Percentiles rank a stretch among this genome's conserved stretches.
phyloP scores from a whole-genome alignment of 208 protist genomes.

The Leishmania mexicana region DNA sequence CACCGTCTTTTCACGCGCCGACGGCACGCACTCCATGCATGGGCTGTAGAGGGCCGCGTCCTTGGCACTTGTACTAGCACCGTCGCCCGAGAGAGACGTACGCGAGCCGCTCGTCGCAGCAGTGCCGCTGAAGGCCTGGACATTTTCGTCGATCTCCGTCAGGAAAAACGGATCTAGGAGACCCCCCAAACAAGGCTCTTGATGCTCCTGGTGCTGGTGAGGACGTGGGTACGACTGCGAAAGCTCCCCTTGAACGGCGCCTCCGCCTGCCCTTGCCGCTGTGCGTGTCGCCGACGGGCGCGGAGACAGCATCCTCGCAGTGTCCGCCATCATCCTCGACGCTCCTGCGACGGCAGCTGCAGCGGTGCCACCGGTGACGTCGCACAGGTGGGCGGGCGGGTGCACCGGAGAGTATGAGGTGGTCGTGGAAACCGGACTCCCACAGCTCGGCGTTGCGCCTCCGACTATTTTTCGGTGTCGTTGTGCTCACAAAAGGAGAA shows the following conservation, averaged over 20 bases:
- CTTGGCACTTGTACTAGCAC: not conserved
- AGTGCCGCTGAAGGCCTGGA: not conserved
- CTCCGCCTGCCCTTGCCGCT: not conserved
- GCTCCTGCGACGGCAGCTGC: not conserved
- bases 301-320: not conserved
- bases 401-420: not conserved
- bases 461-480: not conserved
- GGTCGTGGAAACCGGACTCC: not conserved
- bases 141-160: conserved; percentile 13
- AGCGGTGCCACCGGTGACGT: not conserved
- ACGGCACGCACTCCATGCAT: not conserved
- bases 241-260: not conserved
- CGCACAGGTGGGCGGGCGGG: not conserved
- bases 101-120: not conserved
- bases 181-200: not conserved
- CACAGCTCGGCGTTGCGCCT: not conserved
- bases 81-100: not conserved
- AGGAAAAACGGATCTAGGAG: conserved; percentile 7
- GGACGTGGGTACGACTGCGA: not conserved
- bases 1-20: not conserved
- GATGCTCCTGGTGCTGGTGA: conserved; percentile 1
- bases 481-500: not conserved
- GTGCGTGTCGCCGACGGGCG: not conserved
- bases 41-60: not conserved
- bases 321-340: not conserved